Evolutionary conservation across 768 basidiomycete genomes (phyloP).

Genomic region (Suillus brevipes): DNA sequence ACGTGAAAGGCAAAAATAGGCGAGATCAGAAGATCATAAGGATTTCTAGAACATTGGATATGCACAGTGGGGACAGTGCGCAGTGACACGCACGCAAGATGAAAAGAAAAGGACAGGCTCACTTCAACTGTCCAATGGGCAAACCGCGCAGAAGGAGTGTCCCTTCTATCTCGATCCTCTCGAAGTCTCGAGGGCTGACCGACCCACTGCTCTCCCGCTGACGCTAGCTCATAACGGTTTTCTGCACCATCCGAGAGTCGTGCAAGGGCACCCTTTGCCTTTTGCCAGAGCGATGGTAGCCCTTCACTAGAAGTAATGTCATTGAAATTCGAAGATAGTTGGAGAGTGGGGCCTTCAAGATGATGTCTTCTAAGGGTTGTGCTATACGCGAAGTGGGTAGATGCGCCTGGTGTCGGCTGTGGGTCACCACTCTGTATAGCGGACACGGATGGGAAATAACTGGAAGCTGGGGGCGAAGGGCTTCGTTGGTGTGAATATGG

Average conservation of each 20-base stretch:
- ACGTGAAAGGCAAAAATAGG: background rate
- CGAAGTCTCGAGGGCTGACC: slow-evolving; percentile 17
- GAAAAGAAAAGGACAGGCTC: slow-evolving; percentile 21
- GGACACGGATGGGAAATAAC: slow-evolving; percentile 70
- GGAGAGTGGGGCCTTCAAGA: slow-evolving; percentile 47
- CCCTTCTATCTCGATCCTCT: slow-evolving; percentile 32
- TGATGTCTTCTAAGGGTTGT: slow-evolving; percentile 75
- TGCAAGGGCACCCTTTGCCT: slow-evolving; percentile 34
- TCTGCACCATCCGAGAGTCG: slow-evolving; percentile 29
- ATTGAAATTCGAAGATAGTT: slow-evolving; percentile 43
- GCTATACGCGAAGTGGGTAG: slow-evolving; percentile 79
- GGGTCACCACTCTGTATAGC: slow-evolving; percentile 47
- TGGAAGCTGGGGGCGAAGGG: slow-evolving; percentile 76
- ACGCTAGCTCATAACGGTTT: slow-evolving; percentile 38
- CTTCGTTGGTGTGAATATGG: slow-evolving; percentile 27
- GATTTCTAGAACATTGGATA: slow-evolving; percentile 7
- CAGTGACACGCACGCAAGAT: background rate
- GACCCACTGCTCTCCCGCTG: slow-evolving; percentile 17
- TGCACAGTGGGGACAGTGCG: background rate
- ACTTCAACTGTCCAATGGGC: slow-evolving; percentile 69
- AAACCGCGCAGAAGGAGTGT: slow-evolving; percentile 68
- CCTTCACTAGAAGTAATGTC: slow-evolving; percentile 37
- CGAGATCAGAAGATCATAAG: background rate
- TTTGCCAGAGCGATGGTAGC: slow-evolving; percentile 47
- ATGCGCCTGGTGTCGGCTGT: slow-evolving; percentile 62